Percentiles rank a stretch among this genome's conserved stretches.
These are phyloP conservation scores for Atkinsonella hypoxylon DNA, from an alignment of 2,329 filamentous ascomycete genomes.

Conservation along the genomic window DNA sequence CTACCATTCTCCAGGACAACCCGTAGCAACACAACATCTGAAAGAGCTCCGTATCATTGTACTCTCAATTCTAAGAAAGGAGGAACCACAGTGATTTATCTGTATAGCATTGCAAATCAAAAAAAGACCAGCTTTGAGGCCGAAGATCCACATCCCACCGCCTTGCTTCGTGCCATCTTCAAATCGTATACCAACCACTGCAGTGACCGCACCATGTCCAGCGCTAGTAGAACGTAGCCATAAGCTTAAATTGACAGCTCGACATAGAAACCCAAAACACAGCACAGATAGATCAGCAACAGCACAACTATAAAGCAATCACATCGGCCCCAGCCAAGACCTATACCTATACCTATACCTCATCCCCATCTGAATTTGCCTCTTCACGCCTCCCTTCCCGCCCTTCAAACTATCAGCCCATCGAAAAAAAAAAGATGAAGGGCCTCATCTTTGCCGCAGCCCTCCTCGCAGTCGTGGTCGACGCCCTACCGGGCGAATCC, in stretches of 20 bases:
- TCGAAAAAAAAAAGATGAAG: background rate
- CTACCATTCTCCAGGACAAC: background rate
- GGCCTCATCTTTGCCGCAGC: background rate
- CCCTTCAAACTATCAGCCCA: too few species aligned
- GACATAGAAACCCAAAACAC: background rate
- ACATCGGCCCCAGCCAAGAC: too few species aligned
- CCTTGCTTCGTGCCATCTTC: background rate
- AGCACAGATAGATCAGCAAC: background rate
- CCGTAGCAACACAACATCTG: background rate
- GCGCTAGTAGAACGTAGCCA: background rate
- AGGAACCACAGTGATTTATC: background rate
- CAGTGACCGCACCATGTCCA: background rate
- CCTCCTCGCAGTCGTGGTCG: background rate
- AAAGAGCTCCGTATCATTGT: background rate
- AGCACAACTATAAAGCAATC: background rate
- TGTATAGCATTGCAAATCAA: background rate
- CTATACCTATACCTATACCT: too few species aligned
- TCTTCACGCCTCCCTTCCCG: too few species aligned
- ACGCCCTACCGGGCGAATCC: slow-evolving; percentile 12
- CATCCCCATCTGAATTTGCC: too few species aligned
- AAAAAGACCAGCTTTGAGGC: background rate
- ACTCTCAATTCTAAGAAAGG: background rate
- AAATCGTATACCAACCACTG: background rate
- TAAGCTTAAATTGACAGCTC: background rate
- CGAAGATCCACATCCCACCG: background rate